Evolutionary conservation across 805 yeast species (phyloP), one percentile per base, ranked within the genome.

Genomic region (Teunomyces kruisii): DNA sequence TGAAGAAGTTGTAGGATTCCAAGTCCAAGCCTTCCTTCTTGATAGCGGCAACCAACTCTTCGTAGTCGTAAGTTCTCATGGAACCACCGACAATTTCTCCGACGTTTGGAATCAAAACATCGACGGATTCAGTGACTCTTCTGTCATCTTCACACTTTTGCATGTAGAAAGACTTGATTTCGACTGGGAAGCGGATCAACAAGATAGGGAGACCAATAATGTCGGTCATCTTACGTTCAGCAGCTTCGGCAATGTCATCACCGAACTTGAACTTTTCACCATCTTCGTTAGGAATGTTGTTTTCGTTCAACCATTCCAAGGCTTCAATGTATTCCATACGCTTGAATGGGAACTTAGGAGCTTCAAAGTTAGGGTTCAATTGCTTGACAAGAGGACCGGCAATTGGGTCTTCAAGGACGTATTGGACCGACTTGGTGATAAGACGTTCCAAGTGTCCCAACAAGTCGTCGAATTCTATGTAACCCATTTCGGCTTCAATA

Each of bases 21-120:
- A 88, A 78, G 64, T 83, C 84, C 60, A 94, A 88, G 46, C 84
- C 83, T 75, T 94, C 99, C 73, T 97, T 88, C 72, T 84, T 84
- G 79, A 92, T 86, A 42, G 96, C 97, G 39, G 82, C 96, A 58
- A 86, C 65, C 57, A 94, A 78, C 69, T 92, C 98, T 36, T 88
- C 89, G 48, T 78, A 71, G 58, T 82, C 81, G 51, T 78, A 81
- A 54, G 89, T 90, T 80, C 99, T 91, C 99, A 94, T 94, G 39
- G 98, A 92, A 48, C 99, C 99, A 68, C 99, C 99, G 38, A 96
- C 88, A 61, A 94, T 86, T 74, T 94, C 99, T 65, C 99, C 99
- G 47, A 94, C 99, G 58, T 88, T 92, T 59, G 99, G 99, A 97
- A 94, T 91, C 65, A 94, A 78, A 30, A 94, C 97, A 70, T 94